Evolutionary conservation across 2,329 filamentous ascomycete genomes (phyloP).

Genomic region (Penicillium sp.): DNA sequence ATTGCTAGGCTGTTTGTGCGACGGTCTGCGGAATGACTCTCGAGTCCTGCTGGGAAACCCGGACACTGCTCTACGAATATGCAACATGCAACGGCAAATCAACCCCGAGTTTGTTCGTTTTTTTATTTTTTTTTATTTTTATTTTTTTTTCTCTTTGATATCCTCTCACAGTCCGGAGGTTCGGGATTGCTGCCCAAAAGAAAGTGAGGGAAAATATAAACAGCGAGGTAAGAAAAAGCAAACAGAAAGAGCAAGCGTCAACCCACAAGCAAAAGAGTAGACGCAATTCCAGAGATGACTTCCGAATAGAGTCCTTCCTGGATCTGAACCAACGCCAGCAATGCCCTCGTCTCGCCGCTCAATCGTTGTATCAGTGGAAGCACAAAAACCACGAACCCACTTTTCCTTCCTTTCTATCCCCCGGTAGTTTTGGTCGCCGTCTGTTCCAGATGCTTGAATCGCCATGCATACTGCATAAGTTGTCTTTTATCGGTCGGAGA

Average conservation of each 20-base stretch:
- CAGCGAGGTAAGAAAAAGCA: not conserved
- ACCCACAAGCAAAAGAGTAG: not conserved
- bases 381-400: not conserved
- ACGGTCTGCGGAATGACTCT: conserved; percentile 9
- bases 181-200: not conserved
- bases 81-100: not conserved
- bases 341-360: conserved; percentile 18
- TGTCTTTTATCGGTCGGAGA: conserved; percentile 32
- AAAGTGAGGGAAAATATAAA: not conserved
- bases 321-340: conserved; percentile 29
- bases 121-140: too few species aligned
- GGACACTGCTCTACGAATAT: not conserved
- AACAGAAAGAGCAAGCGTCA: not conserved
- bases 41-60: not conserved
- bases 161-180: not conserved
- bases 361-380: conserved; percentile 3
- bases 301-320: not conserved
- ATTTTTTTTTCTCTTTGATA: not conserved
- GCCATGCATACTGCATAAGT: conserved; percentile 36
- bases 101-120: not conserved
- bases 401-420: conserved; percentile 13
- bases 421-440: conserved; percentile 27
- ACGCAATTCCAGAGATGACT: not conserved
- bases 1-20: conserved; percentile 15
- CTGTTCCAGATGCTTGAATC: conserved; percentile 35